Conservation (phyloP, 2,329 filamentous ascomycete genomes). For the Pseudogymnoascus sp. region DNA sequence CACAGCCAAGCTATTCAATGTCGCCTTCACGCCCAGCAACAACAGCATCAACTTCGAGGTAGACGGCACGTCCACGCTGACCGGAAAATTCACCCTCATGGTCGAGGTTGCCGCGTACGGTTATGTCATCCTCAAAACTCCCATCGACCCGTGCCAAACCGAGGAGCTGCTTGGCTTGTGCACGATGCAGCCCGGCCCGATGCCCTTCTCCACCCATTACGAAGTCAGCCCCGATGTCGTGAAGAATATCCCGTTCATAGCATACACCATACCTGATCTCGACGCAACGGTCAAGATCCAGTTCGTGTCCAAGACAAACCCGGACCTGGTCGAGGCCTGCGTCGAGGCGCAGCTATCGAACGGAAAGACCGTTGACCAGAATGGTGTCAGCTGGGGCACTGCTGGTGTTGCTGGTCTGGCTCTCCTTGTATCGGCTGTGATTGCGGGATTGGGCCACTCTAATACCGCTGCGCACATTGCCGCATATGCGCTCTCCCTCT, state of each 20-base stretch:
- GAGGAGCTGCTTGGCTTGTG: conserved; percentile 65
- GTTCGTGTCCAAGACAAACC: conserved; percentile 38
- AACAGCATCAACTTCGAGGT: conserved; percentile 64
- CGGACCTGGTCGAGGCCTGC: conserved; percentile 63
- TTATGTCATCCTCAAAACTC: conserved; percentile 58
- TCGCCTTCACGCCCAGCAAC: conserved; percentile 70
- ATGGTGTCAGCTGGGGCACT: conserved; percentile 82
- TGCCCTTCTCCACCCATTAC: conserved; percentile 67
- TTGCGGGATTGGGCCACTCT: conserved; percentile 83
- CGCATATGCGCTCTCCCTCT: conserved; percentile 83
- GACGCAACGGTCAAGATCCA: conserved; percentile 83
- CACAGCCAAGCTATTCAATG: conserved; percentile 80
- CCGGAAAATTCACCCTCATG: conserved; percentile 72
- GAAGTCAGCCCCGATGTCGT: conserved; percentile 49
- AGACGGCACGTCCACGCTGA: conserved; percentile 73
- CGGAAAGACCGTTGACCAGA: conserved; percentile 81
- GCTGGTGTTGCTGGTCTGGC: conserved; percentile 81
- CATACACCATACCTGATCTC: conserved; percentile 83
- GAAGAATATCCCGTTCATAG: conserved; percentile 66
- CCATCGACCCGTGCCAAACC: conserved; percentile 66
- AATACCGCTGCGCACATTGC: conserved; percentile 94
- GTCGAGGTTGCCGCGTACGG: conserved; percentile 75
- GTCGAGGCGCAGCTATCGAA: conserved; percentile 84
- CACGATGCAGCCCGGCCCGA: conserved; percentile 80
- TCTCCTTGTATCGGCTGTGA: conserved; percentile 75